phyloP scores from a whole-genome alignment of 139 green algal species.

The Chlorella sorokiniana region DNA sequence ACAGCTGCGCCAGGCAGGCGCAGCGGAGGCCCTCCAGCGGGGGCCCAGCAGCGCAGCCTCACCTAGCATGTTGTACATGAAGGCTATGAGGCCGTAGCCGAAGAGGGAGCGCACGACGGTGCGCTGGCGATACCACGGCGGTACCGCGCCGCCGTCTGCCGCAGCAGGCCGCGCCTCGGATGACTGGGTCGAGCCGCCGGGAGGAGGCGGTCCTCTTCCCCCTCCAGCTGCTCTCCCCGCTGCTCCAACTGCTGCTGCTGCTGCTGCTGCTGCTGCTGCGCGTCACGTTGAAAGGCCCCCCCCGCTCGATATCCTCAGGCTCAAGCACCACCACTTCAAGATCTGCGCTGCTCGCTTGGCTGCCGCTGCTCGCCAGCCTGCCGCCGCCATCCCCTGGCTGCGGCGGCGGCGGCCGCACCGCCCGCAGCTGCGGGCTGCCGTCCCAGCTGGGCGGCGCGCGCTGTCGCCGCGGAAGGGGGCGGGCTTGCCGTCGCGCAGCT shows the following conservation, averaged over 20 bases:
- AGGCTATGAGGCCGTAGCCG: constrained; percentile 59
- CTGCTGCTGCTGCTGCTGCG: neutral
- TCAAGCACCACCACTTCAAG: neutral
- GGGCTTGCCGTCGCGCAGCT: neutral
- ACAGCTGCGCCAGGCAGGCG: neutral
- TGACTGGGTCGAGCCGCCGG: neutral
- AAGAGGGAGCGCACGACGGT: constrained; percentile 49
- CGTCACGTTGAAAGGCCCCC: neutral
- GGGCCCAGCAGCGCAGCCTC: neutral
- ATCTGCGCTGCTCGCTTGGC: neutral
- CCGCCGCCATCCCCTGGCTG: neutral
- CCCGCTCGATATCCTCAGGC: neutral
- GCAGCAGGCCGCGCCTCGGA: neutral
- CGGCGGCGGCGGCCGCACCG: neutral
- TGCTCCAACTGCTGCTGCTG: neutral
- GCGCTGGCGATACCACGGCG: constrained; percentile 47
- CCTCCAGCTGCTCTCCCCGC: neutral
- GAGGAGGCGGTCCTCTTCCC: no score
- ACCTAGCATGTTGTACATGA: constrained; percentile 65
- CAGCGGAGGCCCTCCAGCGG: neutral
- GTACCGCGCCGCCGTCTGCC: neutral
- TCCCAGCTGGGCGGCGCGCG: neutral
- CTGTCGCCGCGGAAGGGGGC: constrained; percentile 2
- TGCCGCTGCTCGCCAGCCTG: neutral
- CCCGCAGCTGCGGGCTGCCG: neutral